Conservation (phyloP, 306 rosid species). For the Mimosa bimucronata region DNA sequence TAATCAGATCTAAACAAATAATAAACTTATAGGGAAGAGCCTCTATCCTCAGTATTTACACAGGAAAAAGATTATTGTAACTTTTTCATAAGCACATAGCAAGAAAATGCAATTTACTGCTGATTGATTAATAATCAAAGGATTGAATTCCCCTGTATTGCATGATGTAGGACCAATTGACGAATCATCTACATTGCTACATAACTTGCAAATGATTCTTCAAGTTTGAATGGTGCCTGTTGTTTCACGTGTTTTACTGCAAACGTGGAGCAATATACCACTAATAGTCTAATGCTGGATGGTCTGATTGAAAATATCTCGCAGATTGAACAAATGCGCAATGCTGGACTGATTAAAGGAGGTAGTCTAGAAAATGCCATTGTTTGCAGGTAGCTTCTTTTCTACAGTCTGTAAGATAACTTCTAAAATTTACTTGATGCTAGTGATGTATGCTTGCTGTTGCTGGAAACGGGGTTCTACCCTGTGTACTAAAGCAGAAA, state of each 20-base stretch:
- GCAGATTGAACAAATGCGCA: slow-evolving; percentile 81
- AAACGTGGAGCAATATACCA: slow-evolving; percentile 23
- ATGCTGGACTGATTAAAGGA: slow-evolving; percentile 82
- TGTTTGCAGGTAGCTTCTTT: slow-evolving; percentile 72
- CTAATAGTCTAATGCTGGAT: slow-evolving; percentile 25
- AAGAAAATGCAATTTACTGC: neutral
- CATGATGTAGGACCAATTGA: neutral
- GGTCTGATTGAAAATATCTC: slow-evolving; percentile 31
- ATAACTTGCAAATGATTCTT: slow-evolving; percentile 6
- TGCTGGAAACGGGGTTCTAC: slow-evolving; percentile 15
- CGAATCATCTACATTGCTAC: neutral
- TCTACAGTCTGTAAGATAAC: slow-evolving; percentile 13
- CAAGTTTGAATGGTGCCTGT: slow-evolving; percentile 7
- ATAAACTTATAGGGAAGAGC: neutral
- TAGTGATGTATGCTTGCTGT: slow-evolving; percentile 26
- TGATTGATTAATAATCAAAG: neutral
- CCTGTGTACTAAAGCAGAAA: slow-evolving; percentile 10
- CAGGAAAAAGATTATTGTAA: neutral
- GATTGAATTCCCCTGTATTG: neutral
- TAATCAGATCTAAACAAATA: neutral
- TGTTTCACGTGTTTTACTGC: neutral
- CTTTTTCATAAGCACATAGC: neutral
- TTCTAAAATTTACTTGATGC: neutral
- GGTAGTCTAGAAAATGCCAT: slow-evolving; percentile 83
- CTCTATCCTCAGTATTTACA: neutral